These are phyloP conservation scores for Pochonia chlamydosporia DNA, from an alignment of 2,329 filamentous ascomycete species.

Conservation along the genomic window DNA sequence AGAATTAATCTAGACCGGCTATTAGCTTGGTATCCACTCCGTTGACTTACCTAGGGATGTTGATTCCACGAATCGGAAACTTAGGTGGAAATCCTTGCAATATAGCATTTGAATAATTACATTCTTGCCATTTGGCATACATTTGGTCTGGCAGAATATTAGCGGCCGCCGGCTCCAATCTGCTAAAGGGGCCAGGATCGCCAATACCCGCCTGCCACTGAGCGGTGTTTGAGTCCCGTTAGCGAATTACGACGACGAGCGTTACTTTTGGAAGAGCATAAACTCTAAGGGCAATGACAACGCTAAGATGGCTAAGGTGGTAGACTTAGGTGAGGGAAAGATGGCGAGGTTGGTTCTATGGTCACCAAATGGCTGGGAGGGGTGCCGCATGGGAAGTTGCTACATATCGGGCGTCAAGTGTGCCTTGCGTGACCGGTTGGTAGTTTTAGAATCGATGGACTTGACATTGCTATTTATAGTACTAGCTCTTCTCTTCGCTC, in stretches of 20 bases:
- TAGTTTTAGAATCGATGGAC: background rate
- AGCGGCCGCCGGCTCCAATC: background rate
- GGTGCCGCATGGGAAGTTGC: background rate
- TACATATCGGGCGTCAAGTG: background rate
- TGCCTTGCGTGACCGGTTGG: background rate
- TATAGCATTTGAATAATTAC: too few relatives aligned
- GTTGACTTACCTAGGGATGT: too few relatives aligned
- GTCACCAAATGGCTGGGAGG: background rate
- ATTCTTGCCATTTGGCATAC: too few relatives aligned
- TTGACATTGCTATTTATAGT: background rate
- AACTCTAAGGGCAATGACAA: background rate
- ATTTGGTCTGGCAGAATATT: background rate
- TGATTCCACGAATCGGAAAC: too few relatives aligned
- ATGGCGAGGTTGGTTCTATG: background rate
- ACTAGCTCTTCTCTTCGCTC: background rate
- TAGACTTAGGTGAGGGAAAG: background rate
- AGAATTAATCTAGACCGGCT: background rate
- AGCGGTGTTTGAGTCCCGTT: slow-evolving; percentile 1
- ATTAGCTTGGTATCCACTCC: background rate
- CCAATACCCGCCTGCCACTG: background rate
- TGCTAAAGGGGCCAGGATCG: background rate
- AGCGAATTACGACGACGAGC: background rate
- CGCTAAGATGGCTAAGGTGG: background rate
- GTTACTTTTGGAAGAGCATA: background rate
- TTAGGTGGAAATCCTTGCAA: too few relatives aligned